Conservation (phyloP, 768 basidiomycete species). For the Phylloporus arenicola region DNA sequence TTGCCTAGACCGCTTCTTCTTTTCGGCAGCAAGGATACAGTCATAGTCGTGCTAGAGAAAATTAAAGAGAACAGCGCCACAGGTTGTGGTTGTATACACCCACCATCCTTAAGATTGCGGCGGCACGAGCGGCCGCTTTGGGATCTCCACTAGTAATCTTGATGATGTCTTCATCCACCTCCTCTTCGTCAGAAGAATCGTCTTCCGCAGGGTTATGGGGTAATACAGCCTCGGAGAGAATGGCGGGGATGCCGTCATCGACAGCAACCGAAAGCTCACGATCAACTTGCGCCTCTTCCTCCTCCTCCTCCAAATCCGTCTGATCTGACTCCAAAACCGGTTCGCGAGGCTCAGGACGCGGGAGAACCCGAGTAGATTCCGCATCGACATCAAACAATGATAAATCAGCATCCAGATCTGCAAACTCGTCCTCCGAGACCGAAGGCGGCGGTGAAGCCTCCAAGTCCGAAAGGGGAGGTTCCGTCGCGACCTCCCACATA, state of each 20-base stretch:
- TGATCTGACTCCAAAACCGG: slow-evolving; percentile 12
- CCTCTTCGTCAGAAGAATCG: slow-evolving; percentile 26
- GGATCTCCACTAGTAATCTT: slow-evolving; percentile 85
- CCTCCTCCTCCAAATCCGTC: slow-evolving; percentile 19
- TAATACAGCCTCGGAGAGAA: neutral
- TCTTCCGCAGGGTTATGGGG: slow-evolving; percentile 5
- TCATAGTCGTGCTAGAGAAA: slow-evolving; percentile 75
- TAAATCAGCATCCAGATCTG: slow-evolving; percentile 13
- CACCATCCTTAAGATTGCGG: slow-evolving; percentile 86
- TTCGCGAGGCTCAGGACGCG: neutral
- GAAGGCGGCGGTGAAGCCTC: slow-evolving; percentile 6
- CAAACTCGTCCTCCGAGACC: slow-evolving; percentile 19
- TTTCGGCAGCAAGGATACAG: slow-evolving; percentile 46
- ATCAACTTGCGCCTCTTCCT: slow-evolving; percentile 31
- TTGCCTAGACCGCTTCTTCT: slow-evolving; percentile 24
- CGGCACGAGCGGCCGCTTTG: slow-evolving; percentile 83
- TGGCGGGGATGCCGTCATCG: slow-evolving; percentile 10
- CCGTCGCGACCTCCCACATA: slow-evolving; percentile 20
- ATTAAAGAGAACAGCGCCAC: neutral
- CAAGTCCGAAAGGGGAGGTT: slow-evolving; percentile 15
- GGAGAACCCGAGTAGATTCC: slow-evolving; percentile 13
- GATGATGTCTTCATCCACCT: slow-evolving; percentile 48
- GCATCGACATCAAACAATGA: slow-evolving; percentile 11
- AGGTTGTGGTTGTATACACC: slow-evolving; percentile 15
- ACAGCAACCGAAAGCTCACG: slow-evolving; percentile 33